A percentile compares a stretch with the other conserved stretches of the same genome.
phyloP scores from a whole-genome alignment of 305 asterid genomes.

The Lippia alba region DNA sequence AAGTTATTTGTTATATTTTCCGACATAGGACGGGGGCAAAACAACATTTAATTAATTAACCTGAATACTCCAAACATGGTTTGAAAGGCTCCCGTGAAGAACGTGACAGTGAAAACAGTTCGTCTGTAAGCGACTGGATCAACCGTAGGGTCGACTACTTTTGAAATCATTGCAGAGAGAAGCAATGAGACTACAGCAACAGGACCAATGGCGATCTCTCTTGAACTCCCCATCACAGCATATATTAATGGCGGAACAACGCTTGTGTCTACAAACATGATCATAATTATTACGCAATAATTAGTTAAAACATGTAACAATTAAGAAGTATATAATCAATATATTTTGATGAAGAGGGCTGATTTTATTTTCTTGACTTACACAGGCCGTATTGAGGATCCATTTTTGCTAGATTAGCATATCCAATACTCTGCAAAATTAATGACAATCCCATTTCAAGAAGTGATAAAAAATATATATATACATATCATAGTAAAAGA shows the following conservation, averaged over 20 bases:
- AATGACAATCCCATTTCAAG: background rate
- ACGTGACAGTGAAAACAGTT: constrained; percentile 74
- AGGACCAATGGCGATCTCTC: constrained; percentile 88
- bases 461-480: background rate
- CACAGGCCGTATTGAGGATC: constrained; percentile 91
- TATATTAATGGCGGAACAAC: constrained; percentile 84
- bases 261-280: constrained; percentile 55
- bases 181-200: constrained; percentile 88
- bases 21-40: no score
- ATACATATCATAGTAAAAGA: background rate
- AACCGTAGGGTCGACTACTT: constrained; percentile 59
- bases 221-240: constrained; percentile 81
- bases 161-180: constrained; percentile 60
- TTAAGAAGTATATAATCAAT: no score
- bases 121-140: constrained; percentile 60
- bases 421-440: constrained; percentile 76
- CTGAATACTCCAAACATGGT: constrained; percentile 74
- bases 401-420: constrained; percentile 83
- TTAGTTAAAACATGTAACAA: no score
- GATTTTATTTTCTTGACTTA: constrained; percentile 43
- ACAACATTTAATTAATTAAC: constrained; percentile 27
- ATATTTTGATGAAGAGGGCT: background rate
- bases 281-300: no score
- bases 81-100: constrained; percentile 79
- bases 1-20: no score